A percentile compares a stretch with the other conserved stretches of the same genome.
phyloP scores from a whole-genome alignment of 2,329 filamentous ascomycete species.

The Lecanosticta acicola region DNA sequence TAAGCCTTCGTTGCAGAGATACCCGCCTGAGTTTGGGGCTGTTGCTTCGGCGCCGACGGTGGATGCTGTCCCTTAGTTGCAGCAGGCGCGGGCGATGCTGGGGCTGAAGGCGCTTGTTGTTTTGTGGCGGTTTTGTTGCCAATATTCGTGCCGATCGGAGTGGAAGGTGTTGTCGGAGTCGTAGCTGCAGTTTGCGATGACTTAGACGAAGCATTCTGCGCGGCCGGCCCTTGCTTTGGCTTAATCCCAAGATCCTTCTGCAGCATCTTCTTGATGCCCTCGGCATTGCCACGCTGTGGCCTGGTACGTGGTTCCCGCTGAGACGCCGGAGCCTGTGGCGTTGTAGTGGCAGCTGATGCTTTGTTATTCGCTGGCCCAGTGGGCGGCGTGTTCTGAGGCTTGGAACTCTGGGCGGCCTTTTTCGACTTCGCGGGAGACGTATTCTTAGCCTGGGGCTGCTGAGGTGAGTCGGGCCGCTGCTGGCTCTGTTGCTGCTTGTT shows the following conservation, averaged over 20 bases:
- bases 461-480: conserved; percentile 18
- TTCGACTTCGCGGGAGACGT: conserved; percentile 28
- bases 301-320: conserved; percentile 18
- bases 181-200: conserved; percentile 7
- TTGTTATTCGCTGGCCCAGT: conserved; percentile 31
- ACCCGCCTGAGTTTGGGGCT: conserved; percentile 25
- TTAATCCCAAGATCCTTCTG: conserved; percentile 57
- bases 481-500: conserved; percentile 26
- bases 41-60: conserved; percentile 29
- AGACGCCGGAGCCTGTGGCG: conserved; percentile 17
- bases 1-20: conserved; percentile 48
- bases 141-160: conserved; percentile 24
- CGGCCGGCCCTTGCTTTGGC: conserved; percentile 30
- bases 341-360: conserved; percentile 43
- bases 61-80: conserved; percentile 18
- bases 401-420: conserved; percentile 19
- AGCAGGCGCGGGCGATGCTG: conserved; percentile 9
- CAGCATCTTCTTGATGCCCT: conserved; percentile 48
- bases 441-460: conserved; percentile 29
- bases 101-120: conserved; percentile 16
- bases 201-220: conserved; percentile 16
- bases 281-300: conserved; percentile 27
- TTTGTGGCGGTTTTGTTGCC: conserved; percentile 26
- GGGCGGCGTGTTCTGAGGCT: conserved; percentile 36
- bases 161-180: conserved; percentile 9